Evolutionary conservation across 805 yeast genomes (phyloP).

Genomic region (Candida sphagnicola): DNA sequence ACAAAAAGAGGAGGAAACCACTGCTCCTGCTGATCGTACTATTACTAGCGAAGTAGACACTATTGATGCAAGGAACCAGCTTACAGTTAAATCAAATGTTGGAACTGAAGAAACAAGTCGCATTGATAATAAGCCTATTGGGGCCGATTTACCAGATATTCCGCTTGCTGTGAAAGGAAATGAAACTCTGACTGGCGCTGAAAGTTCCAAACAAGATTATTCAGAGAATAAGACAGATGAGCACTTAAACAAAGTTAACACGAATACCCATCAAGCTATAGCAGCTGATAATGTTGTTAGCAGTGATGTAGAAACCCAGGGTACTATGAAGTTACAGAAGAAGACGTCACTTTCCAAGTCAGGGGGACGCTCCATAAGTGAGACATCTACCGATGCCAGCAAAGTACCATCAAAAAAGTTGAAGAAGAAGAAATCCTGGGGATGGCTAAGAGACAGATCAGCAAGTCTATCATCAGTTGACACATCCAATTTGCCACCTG

Average conservation of each 20-base stretch:
- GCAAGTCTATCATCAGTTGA: slow-evolving; percentile 28
- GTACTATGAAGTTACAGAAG: slow-evolving; percentile 6
- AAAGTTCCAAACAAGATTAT: slow-evolving; percentile 4
- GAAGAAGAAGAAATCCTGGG: slow-evolving; percentile 39
- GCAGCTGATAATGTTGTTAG: too few species aligned
- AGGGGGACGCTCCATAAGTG: neutral
- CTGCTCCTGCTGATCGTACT: too few species aligned
- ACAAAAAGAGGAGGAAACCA: too few species aligned
- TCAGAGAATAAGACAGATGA: slow-evolving; percentile 1
- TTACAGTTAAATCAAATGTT: slow-evolving; percentile 1
- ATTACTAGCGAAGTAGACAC: too few species aligned
- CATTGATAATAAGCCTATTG: neutral
- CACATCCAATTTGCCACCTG: slow-evolving; percentile 14
- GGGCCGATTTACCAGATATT: too few species aligned
- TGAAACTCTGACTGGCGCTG: too few species aligned
- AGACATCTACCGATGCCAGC: too few species aligned
- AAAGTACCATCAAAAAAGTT: slow-evolving; percentile 6
- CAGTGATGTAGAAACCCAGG: too few species aligned
- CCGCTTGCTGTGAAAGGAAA: too few species aligned
- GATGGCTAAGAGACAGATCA: slow-evolving; percentile 33
- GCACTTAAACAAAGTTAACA: slow-evolving; percentile 1
- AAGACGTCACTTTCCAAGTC: slow-evolving; percentile 13
- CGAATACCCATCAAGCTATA: too few species aligned
- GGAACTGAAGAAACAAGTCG: too few species aligned
- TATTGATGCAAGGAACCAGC: too few species aligned